Conservation (phyloP, 1,284 basidiomycete species). For the Rhodotorula sp. region DNA sequence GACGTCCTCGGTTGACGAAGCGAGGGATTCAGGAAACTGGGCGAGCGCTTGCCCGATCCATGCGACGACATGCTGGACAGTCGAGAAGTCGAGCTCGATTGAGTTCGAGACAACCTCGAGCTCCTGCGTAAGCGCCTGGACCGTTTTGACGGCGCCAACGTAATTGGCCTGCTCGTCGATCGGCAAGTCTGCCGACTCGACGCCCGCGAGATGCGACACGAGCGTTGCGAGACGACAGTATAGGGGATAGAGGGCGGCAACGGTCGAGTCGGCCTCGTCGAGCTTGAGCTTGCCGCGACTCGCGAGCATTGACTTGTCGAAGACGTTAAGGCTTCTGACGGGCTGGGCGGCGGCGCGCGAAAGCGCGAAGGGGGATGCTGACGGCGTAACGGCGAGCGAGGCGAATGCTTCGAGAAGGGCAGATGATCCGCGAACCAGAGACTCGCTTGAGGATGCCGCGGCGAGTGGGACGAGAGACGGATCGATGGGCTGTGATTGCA, state of each 20-base stretch:
- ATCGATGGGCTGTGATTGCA: conserved; percentile 39
- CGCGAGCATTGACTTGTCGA: conserved; percentile 37
- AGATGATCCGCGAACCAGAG: conserved; percentile 11
- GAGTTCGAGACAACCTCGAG: conserved; percentile 47
- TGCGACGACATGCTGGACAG: conserved; percentile 51
- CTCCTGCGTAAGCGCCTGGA: conserved; percentile 31
- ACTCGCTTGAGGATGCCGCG: conserved; percentile 7
- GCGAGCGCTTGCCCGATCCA: conserved; percentile 48
- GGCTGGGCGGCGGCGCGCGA: conserved; percentile 23
- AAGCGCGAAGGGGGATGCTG: conserved; percentile 8
- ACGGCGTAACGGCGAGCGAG: conserved; percentile 13
- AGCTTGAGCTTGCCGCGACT: conserved; percentile 31
- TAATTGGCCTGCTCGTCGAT: conserved; percentile 10
- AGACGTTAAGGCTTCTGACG: conserved; percentile 21
- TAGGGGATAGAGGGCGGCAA: conserved; percentile 27
- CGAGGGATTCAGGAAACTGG: conserved; percentile 28
- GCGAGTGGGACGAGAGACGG: conserved; percentile 27
- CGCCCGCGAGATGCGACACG: conserved; percentile 7
- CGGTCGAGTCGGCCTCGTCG: conserved; percentile 32
- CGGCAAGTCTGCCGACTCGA: not conserved
- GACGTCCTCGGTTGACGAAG: conserved; percentile 23
- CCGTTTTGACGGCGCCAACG: not conserved
- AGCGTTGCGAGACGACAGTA: conserved; percentile 15
- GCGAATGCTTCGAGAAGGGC: conserved; percentile 25
- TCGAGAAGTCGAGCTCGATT: conserved; percentile 52